Conservation (phyloP, 306 rosid genomes). For the Cucurbita ficifolia region DNA sequence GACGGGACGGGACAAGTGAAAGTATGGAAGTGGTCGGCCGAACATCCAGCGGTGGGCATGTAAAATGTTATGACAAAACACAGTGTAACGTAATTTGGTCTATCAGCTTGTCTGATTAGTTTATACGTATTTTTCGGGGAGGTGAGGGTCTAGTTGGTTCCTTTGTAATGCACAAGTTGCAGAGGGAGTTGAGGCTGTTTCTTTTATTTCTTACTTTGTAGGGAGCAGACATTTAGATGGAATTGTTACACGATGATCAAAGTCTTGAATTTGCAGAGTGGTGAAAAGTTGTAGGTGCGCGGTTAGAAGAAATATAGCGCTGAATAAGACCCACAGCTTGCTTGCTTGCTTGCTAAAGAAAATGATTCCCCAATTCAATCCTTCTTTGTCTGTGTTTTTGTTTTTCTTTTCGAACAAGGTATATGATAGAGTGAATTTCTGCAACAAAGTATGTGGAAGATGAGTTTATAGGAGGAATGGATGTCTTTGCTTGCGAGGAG, state of each 20-base stretch:
- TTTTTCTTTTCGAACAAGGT: no score
- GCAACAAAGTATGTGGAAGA: no score
- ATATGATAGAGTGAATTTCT: no score
- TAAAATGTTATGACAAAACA: neutral
- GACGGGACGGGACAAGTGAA: constrained; percentile 81
- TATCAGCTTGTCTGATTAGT: neutral
- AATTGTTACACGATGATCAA: neutral
- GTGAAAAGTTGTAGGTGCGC: neutral
- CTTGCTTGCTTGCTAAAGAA: neutral
- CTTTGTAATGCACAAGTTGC: constrained; percentile 1
- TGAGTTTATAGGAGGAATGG: no score
- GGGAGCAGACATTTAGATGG: neutral
- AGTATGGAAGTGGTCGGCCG: constrained; percentile 71
- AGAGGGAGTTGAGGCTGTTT: neutral
- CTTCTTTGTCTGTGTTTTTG: neutral
- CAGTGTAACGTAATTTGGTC: neutral
- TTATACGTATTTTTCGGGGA: neutral
- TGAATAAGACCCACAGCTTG: neutral
- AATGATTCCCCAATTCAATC: neutral
- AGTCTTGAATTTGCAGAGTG: neutral
- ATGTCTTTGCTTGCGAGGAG: no score
- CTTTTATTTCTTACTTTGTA: neutral
- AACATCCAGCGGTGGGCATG: constrained; percentile 2
- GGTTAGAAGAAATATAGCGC: neutral
- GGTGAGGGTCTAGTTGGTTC: neutral